Conservation (phyloP, 805 yeast species). For the Metschnikowia orientalis region DNA sequence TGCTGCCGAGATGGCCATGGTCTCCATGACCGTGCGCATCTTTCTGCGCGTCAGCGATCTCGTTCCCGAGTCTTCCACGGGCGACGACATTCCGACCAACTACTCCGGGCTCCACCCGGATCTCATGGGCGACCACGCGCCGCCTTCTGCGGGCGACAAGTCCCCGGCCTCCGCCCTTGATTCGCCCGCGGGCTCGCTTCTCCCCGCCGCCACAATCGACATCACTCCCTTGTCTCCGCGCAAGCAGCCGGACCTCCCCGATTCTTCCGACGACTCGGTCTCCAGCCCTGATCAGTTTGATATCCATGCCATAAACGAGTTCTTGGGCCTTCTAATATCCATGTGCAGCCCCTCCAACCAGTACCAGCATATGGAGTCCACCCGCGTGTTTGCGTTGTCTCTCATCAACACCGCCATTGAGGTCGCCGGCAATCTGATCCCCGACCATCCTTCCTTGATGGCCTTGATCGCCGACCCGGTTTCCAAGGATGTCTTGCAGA, state of each 20-base stretch:
- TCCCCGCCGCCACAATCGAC: conserved; percentile 6
- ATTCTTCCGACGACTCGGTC: conserved; percentile 2
- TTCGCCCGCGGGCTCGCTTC: background rate
- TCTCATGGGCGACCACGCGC: conserved; percentile 46
- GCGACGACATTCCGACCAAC: conserved; percentile 45
- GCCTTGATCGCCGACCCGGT: conserved; percentile 70
- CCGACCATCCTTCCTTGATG: conserved; percentile 59
- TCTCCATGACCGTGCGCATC: conserved; percentile 61
- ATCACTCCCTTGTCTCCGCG: conserved; percentile 9
- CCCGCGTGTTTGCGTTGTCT: conserved; percentile 77
- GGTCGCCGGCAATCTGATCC: conserved; percentile 63
- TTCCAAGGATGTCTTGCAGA: conserved; percentile 79
- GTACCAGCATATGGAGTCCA: conserved; percentile 79
- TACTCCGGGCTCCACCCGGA: conserved; percentile 54
- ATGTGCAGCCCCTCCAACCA: conserved; percentile 79
- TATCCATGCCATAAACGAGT: conserved; percentile 69
- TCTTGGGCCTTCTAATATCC: conserved; percentile 68
- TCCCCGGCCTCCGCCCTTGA: background rate
- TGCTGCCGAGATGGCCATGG: conserved; percentile 82
- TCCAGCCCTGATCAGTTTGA: conserved; percentile 56
- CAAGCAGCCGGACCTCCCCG: conserved; percentile 2
- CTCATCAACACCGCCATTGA: conserved; percentile 78
- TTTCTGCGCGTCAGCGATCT: conserved; percentile 58
- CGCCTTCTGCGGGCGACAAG: background rate
- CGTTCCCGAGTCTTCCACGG: conserved; percentile 37